Evolutionary conservation across 495 filamentous ascomycete genomes (phyloP).

Genomic region (Aspergillus asperescens): DNA sequence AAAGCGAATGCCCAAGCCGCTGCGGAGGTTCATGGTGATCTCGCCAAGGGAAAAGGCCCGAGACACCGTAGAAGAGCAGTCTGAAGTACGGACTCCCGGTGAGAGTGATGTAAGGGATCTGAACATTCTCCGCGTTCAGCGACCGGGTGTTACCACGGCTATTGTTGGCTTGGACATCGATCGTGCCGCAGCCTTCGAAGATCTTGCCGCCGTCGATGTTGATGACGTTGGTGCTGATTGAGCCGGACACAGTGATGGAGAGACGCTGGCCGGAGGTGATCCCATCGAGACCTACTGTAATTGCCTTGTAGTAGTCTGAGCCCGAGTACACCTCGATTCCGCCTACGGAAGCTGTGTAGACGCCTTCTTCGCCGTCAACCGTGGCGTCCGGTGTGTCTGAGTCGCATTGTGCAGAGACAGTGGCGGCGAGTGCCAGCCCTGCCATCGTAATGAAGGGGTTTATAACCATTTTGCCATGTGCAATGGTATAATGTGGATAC

Average conservation of each 20-base stretch:
- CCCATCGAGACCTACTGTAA: constrained; percentile 5
- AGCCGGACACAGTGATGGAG: constrained; percentile 12
- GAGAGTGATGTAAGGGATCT: constrained; percentile 12
- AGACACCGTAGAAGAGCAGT: constrained; percentile 10
- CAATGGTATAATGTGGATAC: too few species aligned
- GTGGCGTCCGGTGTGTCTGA: constrained; percentile 15
- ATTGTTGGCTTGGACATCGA: constrained; percentile 4
- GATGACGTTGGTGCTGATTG: constrained; percentile 7
- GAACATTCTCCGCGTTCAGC: neutral
- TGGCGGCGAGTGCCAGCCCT: constrained; percentile 9
- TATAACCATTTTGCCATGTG: neutral
- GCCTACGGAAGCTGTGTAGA: constrained; percentile 8
- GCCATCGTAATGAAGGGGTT: neutral
- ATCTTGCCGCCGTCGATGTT: constrained; percentile 8
- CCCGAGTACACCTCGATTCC: constrained; percentile 10
- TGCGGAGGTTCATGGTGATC: constrained; percentile 14
- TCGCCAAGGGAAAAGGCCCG: constrained; percentile 7
- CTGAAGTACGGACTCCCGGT: constrained; percentile 16
- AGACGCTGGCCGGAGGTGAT: constrained; percentile 11
- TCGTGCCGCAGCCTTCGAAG: constrained; percentile 17
- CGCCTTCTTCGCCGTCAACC: constrained; percentile 2
- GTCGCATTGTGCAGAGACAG: constrained; percentile 8
- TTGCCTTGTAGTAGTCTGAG: constrained; percentile 6
- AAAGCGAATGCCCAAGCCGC: constrained; percentile 15
- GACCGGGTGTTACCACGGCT: constrained; percentile 14